Conservation (phyloP, 2,329 filamentous ascomycete genomes). For the Penicillium griseofulvum region DNA sequence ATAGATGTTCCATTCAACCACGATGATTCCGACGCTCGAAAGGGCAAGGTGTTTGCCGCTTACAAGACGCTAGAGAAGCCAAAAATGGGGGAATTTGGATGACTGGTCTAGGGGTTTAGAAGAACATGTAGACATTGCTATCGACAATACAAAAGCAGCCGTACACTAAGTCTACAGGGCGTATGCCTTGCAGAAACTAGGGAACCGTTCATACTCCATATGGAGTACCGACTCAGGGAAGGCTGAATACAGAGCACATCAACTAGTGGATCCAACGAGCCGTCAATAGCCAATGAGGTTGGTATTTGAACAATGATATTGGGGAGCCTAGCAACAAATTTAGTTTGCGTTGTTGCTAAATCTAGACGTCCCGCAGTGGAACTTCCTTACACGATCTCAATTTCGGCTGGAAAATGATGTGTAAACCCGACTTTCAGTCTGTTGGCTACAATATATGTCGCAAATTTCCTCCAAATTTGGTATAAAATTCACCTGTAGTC, state of each 20-base stretch:
- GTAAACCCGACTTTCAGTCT: neutral
- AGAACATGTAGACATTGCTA: conserved; percentile 19
- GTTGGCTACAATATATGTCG: neutral
- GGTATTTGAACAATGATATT: conserved; percentile 4
- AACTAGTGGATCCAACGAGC: neutral
- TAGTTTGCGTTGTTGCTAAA: conserved; percentile 18
- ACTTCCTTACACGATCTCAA: conserved; percentile 19
- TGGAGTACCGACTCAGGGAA: neutral
- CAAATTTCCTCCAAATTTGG: neutral
- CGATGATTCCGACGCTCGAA: conserved; percentile 11
- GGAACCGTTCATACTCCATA: neutral
- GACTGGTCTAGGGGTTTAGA: conserved; percentile 14
- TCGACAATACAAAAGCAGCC: conserved; percentile 15
- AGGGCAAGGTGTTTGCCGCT: conserved; percentile 16
- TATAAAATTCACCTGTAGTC: neutral
- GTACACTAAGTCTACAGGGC: neutral
- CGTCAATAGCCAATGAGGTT: neutral
- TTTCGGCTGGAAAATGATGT: conserved; percentile 1
- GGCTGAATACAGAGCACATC: neutral
- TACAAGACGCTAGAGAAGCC: conserved; percentile 17
- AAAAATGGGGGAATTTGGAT: conserved; percentile 16
- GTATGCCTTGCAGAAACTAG: neutral
- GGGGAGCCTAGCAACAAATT: conserved; percentile 14
- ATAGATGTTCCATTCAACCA: neutral
- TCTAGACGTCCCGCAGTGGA: conserved; percentile 20